Base-by-base conservation (phyloP, 179 eudicot species). In the Silene coronaria region DNA sequence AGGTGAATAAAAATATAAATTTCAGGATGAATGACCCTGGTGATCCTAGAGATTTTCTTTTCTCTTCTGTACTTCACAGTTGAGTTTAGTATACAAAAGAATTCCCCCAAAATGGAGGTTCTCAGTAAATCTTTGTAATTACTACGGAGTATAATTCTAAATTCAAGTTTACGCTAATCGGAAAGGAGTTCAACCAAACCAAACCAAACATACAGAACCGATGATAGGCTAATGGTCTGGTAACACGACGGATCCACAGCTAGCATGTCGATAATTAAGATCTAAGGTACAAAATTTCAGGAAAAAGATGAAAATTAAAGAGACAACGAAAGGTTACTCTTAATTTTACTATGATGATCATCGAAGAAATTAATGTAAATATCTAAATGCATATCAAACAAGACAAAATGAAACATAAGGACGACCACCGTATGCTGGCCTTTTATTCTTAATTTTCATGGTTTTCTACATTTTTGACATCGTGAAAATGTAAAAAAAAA, bases 41-140 rank as follows among this genome's bases (percentile, higher is more conserved):
- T 13, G 7, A 14, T 13, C 4, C 64, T 36, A 21, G 74, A 55
- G 8, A n/a, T n/a, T 45, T n/a, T 0, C 1, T 11, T 48, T 28
- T 65, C 30, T 45, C 14, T 67, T 67, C 26, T 17, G 55, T 68
- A 38, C 30, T 34, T 45, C 9, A 38, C 30, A 69, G 72, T n/a
- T n/a, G n/a, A n/a, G n/a, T 69, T 69, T 42, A 69, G 72, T 16
- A 69, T 69, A 69, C 34, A 48, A 48, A 26, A 71, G 64, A 57
- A 53, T 28, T n/a, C 57, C 42, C 24, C 46, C 48, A 28, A 55
- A 55, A 32, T 16, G 64, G 48, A 57, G 38, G 42, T n/a, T 71
- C 63, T 51, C 11, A 17, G 60, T 48, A 70, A 26, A 51, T 27
- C 58, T 70, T 51, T 48, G 73, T 70, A 70, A 70, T 51, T 51